A percentile compares a stretch with the other conserved stretches of the same genome.
Conservation (phyloP, 2,329 filamentous ascomycete species). For the Fusarium bactridioides region DNA sequence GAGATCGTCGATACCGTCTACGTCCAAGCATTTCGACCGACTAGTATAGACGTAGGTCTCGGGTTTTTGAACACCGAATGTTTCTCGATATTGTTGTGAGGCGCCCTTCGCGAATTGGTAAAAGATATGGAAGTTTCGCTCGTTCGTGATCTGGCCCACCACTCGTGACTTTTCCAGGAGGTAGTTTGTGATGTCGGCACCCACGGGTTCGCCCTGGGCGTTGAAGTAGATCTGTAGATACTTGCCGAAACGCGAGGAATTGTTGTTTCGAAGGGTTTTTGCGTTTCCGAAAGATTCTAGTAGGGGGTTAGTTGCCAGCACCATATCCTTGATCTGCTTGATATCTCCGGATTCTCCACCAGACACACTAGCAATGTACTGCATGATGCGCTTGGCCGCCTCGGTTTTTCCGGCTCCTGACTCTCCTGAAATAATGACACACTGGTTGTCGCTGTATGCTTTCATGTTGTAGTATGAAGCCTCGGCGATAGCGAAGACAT, state of each 20-base stretch:
- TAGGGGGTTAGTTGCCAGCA: conserved; percentile 95
- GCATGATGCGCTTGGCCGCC: conserved; percentile 98
- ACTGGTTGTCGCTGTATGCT: conserved; percentile 98
- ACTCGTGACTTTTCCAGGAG: conserved; percentile 94
- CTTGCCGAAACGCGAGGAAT: conserved; percentile 97
- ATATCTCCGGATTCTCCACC: conserved; percentile 86
- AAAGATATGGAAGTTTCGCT: conserved; percentile 99
- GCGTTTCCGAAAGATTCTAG: conserved; percentile 98
- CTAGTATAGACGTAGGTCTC: conserved; percentile 95
- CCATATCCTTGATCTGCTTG: conserved; percentile 98
- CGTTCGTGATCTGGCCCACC: conserved; percentile 91
- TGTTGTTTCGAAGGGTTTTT: conserved; percentile 98
- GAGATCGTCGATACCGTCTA: conserved; percentile 90
- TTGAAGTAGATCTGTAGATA: conserved; percentile 99
- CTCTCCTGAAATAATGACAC: conserved; percentile 98
- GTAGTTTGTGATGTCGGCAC: conserved; percentile 98
- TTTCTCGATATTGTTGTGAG: conserved; percentile 83
- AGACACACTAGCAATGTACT: conserved; percentile 98
- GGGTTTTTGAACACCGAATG: conserved; percentile 90
- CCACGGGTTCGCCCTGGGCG: conserved; percentile 85
- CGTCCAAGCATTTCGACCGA: conserved; percentile 91
- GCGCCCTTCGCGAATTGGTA: conserved; percentile 98
- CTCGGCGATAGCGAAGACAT: conserved; percentile 97
- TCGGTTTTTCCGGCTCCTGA: conserved; percentile 98
- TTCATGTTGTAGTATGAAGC: conserved; percentile 99